phyloP scores from a whole-genome alignment of 2,329 filamentous ascomycete genomes.

The Pseudodiploospora longispora region DNA sequence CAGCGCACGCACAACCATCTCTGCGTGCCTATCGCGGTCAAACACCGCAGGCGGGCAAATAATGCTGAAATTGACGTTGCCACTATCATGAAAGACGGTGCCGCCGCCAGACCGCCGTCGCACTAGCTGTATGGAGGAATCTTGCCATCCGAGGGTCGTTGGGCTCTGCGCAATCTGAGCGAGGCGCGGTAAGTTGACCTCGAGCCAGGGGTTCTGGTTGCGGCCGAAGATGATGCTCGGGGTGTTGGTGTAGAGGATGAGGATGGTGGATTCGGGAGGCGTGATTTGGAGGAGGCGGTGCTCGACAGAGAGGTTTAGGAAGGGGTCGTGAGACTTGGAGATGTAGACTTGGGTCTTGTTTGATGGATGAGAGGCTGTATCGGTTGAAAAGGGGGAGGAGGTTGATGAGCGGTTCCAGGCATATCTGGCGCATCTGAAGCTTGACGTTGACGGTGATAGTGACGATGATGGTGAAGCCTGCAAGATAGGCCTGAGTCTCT shows the following conservation, averaged over 20 bases:
- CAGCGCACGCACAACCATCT: conserved; percentile 87
- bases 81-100: conserved; percentile 85
- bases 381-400: conserved; percentile 24
- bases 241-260: conserved; percentile 82
- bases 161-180: conserved; percentile 15
- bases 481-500: not conserved
- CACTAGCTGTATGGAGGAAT: conserved; percentile 50
- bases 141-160: conserved; percentile 17
- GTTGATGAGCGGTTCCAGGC: not conserved
- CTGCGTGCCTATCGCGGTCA: conserved; percentile 77
- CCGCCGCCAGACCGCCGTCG: conserved; percentile 83
- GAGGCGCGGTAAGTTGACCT: conserved; percentile 67
- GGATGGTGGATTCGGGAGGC: conserved; percentile 61
- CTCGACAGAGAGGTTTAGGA: conserved; percentile 88
- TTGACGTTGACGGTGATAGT: not conserved
- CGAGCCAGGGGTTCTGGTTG: conserved; percentile 97
- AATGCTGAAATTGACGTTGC: conserved; percentile 92
- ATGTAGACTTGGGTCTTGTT: conserved; percentile 59
- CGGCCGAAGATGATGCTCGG: conserved; percentile 87
- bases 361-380: conserved; percentile 32
- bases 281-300: conserved; percentile 76
- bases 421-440: too few relatives aligned
- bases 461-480: not conserved
- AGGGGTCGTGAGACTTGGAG: conserved; percentile 64
- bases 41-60: conserved; percentile 72